Evolutionary conservation across 2,329 filamentous ascomycete genomes (phyloP).

Genomic region (Claviceps lovelessii): DNA sequence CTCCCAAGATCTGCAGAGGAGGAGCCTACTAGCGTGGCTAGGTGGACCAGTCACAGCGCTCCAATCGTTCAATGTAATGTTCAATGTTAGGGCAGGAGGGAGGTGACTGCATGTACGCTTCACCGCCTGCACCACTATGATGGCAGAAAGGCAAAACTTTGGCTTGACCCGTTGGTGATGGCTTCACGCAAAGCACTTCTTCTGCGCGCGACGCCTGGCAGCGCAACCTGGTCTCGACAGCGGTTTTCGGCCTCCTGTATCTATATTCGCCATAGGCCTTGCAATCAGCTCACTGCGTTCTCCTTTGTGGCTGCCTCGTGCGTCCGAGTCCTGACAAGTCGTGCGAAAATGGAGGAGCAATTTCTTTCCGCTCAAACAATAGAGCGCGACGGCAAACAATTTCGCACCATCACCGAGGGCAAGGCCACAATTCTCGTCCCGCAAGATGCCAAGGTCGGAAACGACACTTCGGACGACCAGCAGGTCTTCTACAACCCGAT

Average conservation of each 20-base stretch:
- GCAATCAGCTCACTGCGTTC: neutral
- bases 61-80: too few species aligned
- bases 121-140: constrained; percentile 11
- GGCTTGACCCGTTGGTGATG: neutral
- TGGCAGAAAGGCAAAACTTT: constrained; percentile 10
- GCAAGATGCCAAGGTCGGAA: constrained; percentile 26
- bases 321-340: neutral
- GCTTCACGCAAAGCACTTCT: neutral
- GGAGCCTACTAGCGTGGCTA: neutral
- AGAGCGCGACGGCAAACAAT: constrained; percentile 31
- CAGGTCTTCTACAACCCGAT: constrained; percentile 99
- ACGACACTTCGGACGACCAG: constrained; percentile 46
- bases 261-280: neutral
- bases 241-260: neutral
- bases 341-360: constrained; percentile 7
- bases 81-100: neutral
- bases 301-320: neutral
- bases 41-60: too few species aligned
- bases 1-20: neutral
- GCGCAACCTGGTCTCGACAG: neutral
- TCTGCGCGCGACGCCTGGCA: neutral
- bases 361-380: constrained; percentile 11
- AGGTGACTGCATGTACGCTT: neutral
- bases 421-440: constrained; percentile 43
- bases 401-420: constrained; percentile 39